A percentile compares a stretch with the other conserved stretches of the same genome.
These are phyloP conservation scores for Aureobasidium sp. DNA, from an alignment of 2,329 filamentous ascomycete genomes.

Conservation along the genomic window DNA sequence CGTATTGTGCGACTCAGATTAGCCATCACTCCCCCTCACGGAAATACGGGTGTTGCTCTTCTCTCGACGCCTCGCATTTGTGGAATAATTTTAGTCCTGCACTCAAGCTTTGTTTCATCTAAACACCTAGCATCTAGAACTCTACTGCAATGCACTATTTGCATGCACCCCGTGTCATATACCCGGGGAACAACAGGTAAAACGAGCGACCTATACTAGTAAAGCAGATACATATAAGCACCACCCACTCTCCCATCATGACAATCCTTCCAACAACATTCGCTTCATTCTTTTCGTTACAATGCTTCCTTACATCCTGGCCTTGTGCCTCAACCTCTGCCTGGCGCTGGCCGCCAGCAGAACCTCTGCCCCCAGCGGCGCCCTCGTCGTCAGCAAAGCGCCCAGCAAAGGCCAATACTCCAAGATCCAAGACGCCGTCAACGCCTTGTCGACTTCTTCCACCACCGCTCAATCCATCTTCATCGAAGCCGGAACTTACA, in stretches of 20 bases:
- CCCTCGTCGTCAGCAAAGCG: slow-evolving; percentile 41
- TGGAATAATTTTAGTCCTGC: slow-evolving; percentile 1
- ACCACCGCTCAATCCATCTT: slow-evolving; percentile 53
- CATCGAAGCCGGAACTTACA: slow-evolving; percentile 54
- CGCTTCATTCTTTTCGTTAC: neutral
- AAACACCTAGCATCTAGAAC: neutral
- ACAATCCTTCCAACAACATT: neutral
- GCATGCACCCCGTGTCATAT: fast-evolving
- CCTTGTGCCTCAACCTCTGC: slow-evolving; percentile 17
- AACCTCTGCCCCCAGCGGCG: slow-evolving; percentile 44
- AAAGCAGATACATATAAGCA: neutral
- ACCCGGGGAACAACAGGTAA: neutral
- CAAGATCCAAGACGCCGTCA: slow-evolving; percentile 51
- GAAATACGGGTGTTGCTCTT: neutral
- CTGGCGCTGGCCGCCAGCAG: slow-evolving; percentile 28
- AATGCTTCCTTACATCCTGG: slow-evolving; percentile 12
- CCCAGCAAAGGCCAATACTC: slow-evolving; percentile 33
- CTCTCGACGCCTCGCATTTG: neutral
- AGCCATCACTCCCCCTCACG: neutral
- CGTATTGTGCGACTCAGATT: no score
- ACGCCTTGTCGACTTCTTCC: slow-evolving; percentile 49
- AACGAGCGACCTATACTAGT: neutral
- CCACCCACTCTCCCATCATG: neutral
- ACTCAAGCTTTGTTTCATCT: neutral
- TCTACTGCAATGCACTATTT: neutral